phyloP scores from a whole-genome alignment of 306 rosid genomes.

The Leucaena leucocephala region DNA sequence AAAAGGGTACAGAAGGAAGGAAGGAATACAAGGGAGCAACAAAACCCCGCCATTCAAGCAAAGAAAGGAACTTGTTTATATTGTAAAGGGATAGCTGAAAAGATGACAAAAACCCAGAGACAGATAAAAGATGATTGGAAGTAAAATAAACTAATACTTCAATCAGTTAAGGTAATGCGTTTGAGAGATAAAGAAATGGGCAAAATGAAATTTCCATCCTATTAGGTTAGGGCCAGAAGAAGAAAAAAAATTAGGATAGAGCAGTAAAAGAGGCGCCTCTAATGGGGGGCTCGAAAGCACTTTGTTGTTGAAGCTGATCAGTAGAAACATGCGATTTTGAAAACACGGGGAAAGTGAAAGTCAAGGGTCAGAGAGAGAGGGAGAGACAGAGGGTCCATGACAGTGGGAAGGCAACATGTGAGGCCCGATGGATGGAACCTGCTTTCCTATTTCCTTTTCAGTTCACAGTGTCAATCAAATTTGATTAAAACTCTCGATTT shows the following conservation, averaged over 20 bases:
- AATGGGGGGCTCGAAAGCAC: constrained; percentile 1
- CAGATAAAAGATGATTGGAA: constrained; percentile 16
- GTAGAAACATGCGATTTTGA: background rate
- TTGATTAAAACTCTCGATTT: background rate
- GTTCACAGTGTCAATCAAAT: constrained; percentile 3
- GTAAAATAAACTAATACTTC: constrained; percentile 33
- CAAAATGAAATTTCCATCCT: background rate
- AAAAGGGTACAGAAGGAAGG: constrained; percentile 44
- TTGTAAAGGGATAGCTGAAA: constrained; percentile 46
- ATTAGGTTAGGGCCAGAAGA: constrained; percentile 13
- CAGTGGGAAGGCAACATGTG: constrained; percentile 18
- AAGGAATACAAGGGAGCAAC: constrained; percentile 54
- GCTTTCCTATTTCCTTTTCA: constrained; percentile 11
- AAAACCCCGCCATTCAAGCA: constrained; percentile 71
- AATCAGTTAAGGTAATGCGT: constrained; percentile 11
- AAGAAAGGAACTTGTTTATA: constrained; percentile 41
- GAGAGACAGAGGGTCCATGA: background rate
- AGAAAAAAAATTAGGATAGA: background rate
- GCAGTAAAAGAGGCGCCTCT: background rate
- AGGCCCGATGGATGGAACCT: constrained; percentile 17
- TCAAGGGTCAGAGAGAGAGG: constrained; percentile 14
- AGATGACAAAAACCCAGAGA: constrained; percentile 39
- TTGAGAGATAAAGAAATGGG: background rate
- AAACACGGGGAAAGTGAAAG: constrained; percentile 9
- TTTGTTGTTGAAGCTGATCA: background rate